Base-by-base conservation (phyloP, 352 stramenopile species). In the Pythium volutum region DNA sequence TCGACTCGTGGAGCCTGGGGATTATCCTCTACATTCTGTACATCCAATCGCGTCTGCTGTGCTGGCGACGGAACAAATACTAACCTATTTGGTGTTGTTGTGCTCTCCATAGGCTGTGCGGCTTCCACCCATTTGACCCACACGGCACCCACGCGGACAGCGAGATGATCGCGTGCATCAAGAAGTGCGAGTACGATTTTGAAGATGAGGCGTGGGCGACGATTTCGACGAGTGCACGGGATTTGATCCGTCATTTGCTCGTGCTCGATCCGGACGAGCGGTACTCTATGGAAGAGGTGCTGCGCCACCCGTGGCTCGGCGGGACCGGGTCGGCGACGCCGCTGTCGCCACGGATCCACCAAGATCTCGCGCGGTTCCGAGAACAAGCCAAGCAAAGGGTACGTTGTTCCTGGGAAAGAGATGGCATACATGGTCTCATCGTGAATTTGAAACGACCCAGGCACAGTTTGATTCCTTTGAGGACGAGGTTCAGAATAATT, bases 1-100 rank as follows among this genome's bases (percentile, higher is more conserved):
- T 94, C 20, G 87, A 95, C 46, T 89, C 87, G 33, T 95, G 87
- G 87, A 92, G 84, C 62, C 69, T 95, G n/a, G 86, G 86, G 39
- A 90, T 81, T 2, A 91, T 93, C 41, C 55, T 95, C 48, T 93
- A 95, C 67, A 95, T 93, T 69, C 60, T 95, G 77, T 87, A 54
- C 39, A 71, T 68, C 14, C 23, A 9, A 29, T 48, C 4, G 18
- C 42, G 7, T 16, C 10, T 14, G 16, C 5, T 48, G 10, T n/a
- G 9, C 12, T 5, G 7, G 2, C 27, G 8, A 27, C 6, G 8
- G n/a, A 23, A 7, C 12, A 7, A 45, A 8, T n/a, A 14, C 8
- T 29, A 43, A 43, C 14, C 42, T 48, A n/a, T 29, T 14, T 45
- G 9, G 18, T 27, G 20, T 6, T 48, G 5, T 29, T 25, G 22